Percentiles rank a stretch among this genome's conserved stretches.
Evolutionary conservation across 1,284 basidiomycete species (phyloP).

Genomic region (Ustanciosporium gigantosporum): DNA sequence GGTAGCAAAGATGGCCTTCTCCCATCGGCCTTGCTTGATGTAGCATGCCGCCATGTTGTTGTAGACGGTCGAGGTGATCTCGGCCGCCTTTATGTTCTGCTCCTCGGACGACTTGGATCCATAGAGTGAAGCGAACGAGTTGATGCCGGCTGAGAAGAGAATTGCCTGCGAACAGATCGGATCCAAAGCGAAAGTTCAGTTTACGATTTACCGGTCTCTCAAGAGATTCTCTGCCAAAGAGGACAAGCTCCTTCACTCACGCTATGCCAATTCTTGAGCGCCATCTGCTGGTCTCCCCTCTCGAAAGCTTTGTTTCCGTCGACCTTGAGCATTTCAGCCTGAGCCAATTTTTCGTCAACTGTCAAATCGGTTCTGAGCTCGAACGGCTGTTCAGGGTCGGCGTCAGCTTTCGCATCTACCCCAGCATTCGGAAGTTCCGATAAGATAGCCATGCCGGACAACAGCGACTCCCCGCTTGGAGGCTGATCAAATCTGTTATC

Average conservation of each 20-base stretch:
- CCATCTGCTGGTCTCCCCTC: constrained; percentile 6
- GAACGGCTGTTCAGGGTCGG: background rate
- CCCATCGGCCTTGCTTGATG: constrained; percentile 23
- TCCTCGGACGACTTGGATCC: constrained; percentile 24
- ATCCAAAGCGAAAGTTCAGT: background rate
- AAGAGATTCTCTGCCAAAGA: too few species aligned
- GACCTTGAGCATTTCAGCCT: constrained; percentile 24
- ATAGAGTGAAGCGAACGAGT: constrained; percentile 35
- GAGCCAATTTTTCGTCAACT: constrained; percentile 19
- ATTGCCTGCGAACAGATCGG: too few species aligned
- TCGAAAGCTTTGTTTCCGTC: constrained; percentile 27
- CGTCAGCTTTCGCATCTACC: background rate
- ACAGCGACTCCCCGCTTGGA: too few species aligned
- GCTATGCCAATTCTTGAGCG: constrained; percentile 36
- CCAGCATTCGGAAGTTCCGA: background rate
- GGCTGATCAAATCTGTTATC: too few species aligned
- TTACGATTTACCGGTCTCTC: too few species aligned
- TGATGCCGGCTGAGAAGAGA: constrained; percentile 39
- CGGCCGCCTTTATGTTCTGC: constrained; percentile 25
- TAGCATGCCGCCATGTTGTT: constrained; percentile 44
- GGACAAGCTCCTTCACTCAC: constrained; percentile 20
- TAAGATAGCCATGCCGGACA: background rate
- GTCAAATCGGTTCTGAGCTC: constrained; percentile 2
- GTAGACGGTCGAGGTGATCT: constrained; percentile 25
- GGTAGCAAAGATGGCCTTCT: constrained; percentile 25